Conservation (phyloP, 805 yeast species). For the Priceomyces melissophilus region DNA sequence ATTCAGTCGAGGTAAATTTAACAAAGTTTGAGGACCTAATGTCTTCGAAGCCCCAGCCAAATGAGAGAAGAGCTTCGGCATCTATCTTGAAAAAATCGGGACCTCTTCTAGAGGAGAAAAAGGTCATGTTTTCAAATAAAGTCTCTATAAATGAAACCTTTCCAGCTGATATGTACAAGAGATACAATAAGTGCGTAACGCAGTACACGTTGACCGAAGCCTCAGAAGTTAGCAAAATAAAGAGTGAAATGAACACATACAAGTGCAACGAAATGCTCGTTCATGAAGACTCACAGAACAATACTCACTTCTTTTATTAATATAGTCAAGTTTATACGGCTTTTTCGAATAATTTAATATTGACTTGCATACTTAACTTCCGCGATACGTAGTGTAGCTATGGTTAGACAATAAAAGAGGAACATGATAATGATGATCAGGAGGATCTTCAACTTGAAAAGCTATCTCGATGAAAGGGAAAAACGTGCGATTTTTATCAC, state of each 20-base stretch:
- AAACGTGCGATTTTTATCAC: conserved; percentile 48
- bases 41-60: not conserved
- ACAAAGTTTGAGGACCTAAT: conserved; percentile 25
- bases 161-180: conserved; percentile 49
- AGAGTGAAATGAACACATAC: conserved; percentile 61
- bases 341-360: not conserved
- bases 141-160: conserved; percentile 51
- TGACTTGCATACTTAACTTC: conserved; percentile 43
- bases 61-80: not conserved
- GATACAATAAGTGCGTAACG: conserved; percentile 51
- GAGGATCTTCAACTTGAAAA: conserved; percentile 63
- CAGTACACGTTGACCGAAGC: conserved; percentile 52
- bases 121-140: conserved; percentile 45
- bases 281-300: conserved; percentile 54
- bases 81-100: conserved; percentile 13
- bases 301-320: conserved; percentile 64
- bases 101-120: conserved; percentile 15
- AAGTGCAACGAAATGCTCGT: conserved; percentile 67
- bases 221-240: conserved; percentile 49
- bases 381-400: conserved; percentile 89
- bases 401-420: conserved; percentile 82
- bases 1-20: conserved; percentile 25
- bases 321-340: conserved; percentile 5
- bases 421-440: conserved; percentile 82
- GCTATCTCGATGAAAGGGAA: conserved; percentile 86